Evolutionary conservation across 805 yeast genomes (phyloP).

Genomic region (Wickerhamomyces chaumierensis): DNA sequence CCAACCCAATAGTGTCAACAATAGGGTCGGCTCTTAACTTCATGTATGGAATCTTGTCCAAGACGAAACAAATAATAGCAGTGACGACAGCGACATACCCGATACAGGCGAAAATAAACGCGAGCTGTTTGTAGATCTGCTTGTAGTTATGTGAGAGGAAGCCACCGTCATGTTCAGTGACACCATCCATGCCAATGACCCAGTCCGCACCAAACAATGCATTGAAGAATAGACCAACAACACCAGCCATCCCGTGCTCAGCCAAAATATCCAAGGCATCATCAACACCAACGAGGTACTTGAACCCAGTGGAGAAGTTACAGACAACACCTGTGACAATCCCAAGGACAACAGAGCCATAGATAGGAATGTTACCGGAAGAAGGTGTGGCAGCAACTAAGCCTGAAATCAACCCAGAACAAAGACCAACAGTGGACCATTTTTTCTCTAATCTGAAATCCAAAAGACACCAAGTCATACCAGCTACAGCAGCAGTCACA

Average conservation of each 20-base stretch:
- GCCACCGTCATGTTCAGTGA: conserved; percentile 78
- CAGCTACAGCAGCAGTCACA: conserved; percentile 82
- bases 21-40: conserved; percentile 71
- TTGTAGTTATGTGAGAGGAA: conserved; percentile 87
- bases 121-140: conserved; percentile 84
- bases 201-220: conserved; percentile 80
- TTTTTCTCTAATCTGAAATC: conserved; percentile 83
- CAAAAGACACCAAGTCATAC: conserved; percentile 80
- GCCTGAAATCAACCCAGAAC: conserved; percentile 94
- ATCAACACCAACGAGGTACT: conserved; percentile 71
- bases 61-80: conserved; percentile 58
- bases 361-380: conserved; percentile 81
- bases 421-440: conserved; percentile 90
- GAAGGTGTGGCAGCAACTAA: conserved; percentile 96
- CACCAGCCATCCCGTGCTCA: conserved; percentile 98
- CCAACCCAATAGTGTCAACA: conserved; percentile 84
- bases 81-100: conserved; percentile 76
- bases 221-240: conserved; percentile 80
- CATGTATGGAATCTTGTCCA: conserved; percentile 74
- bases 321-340: conserved; percentile 71
- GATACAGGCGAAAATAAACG: conserved; percentile 60
- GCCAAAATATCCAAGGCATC: conserved; percentile 93
- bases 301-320: conserved; percentile 82
- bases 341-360: conserved; percentile 86
- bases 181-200: conserved; percentile 86